These are phyloP conservation scores for Periconia digitata DNA, from an alignment of 2,329 filamentous ascomycete genomes.

Conservation along the genomic window DNA sequence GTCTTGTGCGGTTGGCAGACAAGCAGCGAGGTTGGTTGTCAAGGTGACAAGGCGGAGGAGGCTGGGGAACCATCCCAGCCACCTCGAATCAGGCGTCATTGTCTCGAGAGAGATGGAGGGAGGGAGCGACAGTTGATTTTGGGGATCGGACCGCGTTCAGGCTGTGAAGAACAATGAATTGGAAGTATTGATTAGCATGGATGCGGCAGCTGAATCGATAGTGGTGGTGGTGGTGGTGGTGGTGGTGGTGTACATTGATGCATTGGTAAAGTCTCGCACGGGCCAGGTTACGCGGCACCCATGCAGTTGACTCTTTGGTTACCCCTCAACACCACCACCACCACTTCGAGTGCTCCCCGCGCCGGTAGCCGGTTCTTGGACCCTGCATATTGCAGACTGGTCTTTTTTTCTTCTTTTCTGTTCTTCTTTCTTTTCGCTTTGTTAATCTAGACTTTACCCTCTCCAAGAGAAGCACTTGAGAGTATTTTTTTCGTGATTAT, in stretches of 20 bases:
- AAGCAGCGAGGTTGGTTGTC: conserved; percentile 40
- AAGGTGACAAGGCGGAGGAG: conserved; percentile 18
- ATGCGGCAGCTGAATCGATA: neutral
- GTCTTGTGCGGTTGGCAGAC: conserved; percentile 36
- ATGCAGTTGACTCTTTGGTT: conserved; percentile 2
- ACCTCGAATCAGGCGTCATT: conserved; percentile 15
- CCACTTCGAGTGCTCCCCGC: conserved; percentile 12
- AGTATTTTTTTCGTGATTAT: too few relatives aligned
- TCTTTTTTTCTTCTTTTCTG: neutral
- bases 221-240: neutral
- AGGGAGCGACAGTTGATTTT: too few relatives aligned
- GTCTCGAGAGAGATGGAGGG: neutral
- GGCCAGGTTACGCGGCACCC: neutral
- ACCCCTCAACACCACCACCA: conserved; percentile 30
- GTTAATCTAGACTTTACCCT: too few relatives aligned
- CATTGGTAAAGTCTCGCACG: neutral
- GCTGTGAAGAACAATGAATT: neutral
- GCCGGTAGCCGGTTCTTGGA: conserved; percentile 12
- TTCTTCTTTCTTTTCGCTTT: neutral
- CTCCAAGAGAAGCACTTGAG: too few relatives aligned
- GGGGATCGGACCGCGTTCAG: neutral
- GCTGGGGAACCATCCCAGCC: conserved; percentile 35
- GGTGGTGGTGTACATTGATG: neutral
- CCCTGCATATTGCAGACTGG: conserved; percentile 21
- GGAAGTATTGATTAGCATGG: conserved; percentile 3